phyloP scores from a whole-genome alignment of 202 grass and related monocot species.

The Sporobolus alterniflorus region DNA sequence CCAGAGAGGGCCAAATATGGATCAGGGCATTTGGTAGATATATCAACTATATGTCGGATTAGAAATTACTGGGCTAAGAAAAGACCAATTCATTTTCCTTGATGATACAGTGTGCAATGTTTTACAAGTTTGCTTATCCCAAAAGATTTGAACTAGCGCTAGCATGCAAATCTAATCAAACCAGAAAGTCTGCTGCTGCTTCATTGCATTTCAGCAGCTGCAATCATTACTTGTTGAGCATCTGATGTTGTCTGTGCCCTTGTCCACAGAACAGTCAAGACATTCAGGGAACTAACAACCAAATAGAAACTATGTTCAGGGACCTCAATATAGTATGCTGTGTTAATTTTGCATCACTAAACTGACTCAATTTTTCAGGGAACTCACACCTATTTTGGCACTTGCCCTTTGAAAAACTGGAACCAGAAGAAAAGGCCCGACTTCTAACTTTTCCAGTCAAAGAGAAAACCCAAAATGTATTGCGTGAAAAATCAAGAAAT shows the following conservation, averaged over 20 bases:
- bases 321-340: background rate
- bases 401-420: background rate
- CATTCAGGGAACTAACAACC: background rate
- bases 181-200: background rate
- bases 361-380: background rate
- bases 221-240: background rate
- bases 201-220: background rate
- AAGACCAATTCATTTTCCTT: background rate
- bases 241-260: background rate
- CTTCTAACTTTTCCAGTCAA: background rate
- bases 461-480: background rate
- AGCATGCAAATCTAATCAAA: background rate
- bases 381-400: background rate
- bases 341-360: slow-evolving; percentile 10
- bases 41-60: background rate
- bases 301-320: slow-evolving; percentile 1
- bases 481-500: background rate
- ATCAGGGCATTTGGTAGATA: background rate
- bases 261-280: background rate
- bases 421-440: background rate
- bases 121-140: background rate
- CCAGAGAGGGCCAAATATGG: background rate
- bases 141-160: background rate
- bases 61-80: background rate
- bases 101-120: background rate